phyloP scores from a whole-genome alignment of 305 asterid species.

The Andrographis paniculata region DNA sequence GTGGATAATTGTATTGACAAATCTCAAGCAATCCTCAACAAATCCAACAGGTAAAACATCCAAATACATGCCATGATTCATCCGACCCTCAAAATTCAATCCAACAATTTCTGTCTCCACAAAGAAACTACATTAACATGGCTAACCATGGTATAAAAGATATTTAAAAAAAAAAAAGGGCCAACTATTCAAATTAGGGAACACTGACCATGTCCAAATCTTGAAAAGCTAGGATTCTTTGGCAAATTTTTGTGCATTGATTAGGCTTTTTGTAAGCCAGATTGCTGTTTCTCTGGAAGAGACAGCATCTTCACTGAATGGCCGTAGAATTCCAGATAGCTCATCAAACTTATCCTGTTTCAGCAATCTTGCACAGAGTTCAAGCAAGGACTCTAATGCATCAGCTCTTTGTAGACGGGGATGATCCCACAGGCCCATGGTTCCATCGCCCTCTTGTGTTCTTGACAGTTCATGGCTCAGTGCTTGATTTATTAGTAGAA shows the following conservation, averaged over 20 bases:
- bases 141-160: neutral
- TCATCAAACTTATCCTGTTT: slow-evolving; percentile 86
- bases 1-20: neutral
- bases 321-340: slow-evolving; percentile 80
- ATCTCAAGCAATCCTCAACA: slow-evolving; percentile 6
- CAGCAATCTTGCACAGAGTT: slow-evolving; percentile 81
- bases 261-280: slow-evolving; percentile 79
- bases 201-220: slow-evolving; percentile 22
- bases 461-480: slow-evolving; percentile 15
- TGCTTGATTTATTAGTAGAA: slow-evolving; percentile 17
- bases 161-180: neutral
- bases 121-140: slow-evolving; percentile 10
- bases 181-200: slow-evolving; percentile 4
- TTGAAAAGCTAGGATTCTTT: slow-evolving; percentile 42
- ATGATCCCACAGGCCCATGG: slow-evolving; percentile 32
- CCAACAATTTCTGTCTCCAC: slow-evolving; percentile 15
- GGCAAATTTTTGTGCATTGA: slow-evolving; percentile 59
- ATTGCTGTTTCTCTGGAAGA: slow-evolving; percentile 96
- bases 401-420: slow-evolving; percentile 65
- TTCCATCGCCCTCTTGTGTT: slow-evolving; percentile 21
- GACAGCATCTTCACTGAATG: slow-evolving; percentile 80
- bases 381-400: slow-evolving; percentile 91
- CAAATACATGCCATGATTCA: slow-evolving; percentile 10
- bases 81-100: slow-evolving; percentile 13
- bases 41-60: slow-evolving; percentile 1